A percentile compares a stretch with the other conserved stretches of the same genome.
phyloP scores from a whole-genome alignment of 2,329 filamentous ascomycete genomes.

The Cadophora luteo-olivacea region DNA sequence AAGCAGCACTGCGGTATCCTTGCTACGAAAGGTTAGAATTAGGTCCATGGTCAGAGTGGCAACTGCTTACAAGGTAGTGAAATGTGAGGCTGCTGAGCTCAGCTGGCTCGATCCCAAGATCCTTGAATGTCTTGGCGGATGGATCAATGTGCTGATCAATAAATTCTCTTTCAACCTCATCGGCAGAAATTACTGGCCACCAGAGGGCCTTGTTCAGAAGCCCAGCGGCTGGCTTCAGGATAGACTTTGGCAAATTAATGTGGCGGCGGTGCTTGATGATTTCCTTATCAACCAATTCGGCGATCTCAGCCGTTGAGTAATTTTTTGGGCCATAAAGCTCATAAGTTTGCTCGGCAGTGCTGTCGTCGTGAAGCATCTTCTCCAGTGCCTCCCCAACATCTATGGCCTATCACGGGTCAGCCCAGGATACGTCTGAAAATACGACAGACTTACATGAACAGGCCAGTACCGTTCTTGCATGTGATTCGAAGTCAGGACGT shows the following conservation, averaged over 20 bases:
- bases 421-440: not conserved
- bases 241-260: constrained; percentile 84
- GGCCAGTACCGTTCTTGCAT: constrained; percentile 92
- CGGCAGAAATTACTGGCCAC: constrained; percentile 85
- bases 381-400: constrained; percentile 91
- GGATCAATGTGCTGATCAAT: constrained; percentile 92
- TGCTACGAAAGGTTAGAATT: constrained; percentile 63
- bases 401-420: constrained; percentile 64
- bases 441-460: constrained; percentile 72
- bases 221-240: constrained; percentile 77
- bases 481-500: constrained; percentile 89
- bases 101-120: constrained; percentile 86
- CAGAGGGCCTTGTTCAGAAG: constrained; percentile 83
- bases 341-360: constrained; percentile 86
- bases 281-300: constrained; percentile 86
- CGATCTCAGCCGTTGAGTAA: constrained; percentile 88
- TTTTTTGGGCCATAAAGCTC: constrained; percentile 94
- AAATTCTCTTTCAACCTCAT: constrained; percentile 91
- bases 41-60: not conserved
- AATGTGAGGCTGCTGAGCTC: constrained; percentile 89
- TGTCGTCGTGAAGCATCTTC: constrained; percentile 89
- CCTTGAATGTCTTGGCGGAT: constrained; percentile 92
- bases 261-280: constrained; percentile 89
- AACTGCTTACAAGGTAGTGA: constrained; percentile 83
- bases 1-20: constrained; percentile 86